Evolutionary conservation across 345 rosid species (phyloP), one percentile per base, ranked within the genome.

Genomic region (Arabis hirsuta): DNA sequence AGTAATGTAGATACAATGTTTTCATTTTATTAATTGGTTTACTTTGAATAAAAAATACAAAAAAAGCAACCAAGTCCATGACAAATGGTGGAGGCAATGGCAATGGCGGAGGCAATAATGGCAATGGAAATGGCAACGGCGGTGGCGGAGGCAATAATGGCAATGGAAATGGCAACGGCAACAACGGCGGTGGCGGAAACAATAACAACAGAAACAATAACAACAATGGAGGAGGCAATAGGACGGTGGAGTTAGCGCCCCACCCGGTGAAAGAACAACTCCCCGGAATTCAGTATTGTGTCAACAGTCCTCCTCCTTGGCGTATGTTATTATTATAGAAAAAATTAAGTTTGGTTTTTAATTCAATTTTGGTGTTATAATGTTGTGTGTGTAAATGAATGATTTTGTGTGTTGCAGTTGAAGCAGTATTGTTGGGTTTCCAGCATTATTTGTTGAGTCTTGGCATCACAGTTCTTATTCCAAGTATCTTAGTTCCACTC

Each of bases 281-380:
- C 7, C 90, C 88, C 3, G 92, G 90, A 51, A 62, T 87, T 59
- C 85, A 87, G 29, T 89, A 81, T 34, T 87, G 88, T 58, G 76
- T 89, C 20, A 89, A 89, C 44, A 87, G 96, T 56, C 90, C 90
- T 70, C 91, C 91, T 78, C 88, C 90, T 67, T 87, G 96, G 92
- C 64, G 96, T 89, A 34, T 7, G 84, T 39, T 47, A 16, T 41
- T 60, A 20, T 13, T 4, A 36, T 36, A 36, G 11, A 36, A 36
- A 8, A 36, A 36, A 36, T 36, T 11, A 36, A 36, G 2, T 29
- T 36, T 19, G 0, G 5, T 36, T 36, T 36, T 20, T 2, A 0
- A 13, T 3, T 52, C 0, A 57, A 12, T 9, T 32, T 26, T 19
- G 44, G 6, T 45, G 12, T 24, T 9, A 39, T 38, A n/a, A 3